Base-by-base conservation (phyloP, 164 flowering plant genomes). In the Platanus orientalis region DNA sequence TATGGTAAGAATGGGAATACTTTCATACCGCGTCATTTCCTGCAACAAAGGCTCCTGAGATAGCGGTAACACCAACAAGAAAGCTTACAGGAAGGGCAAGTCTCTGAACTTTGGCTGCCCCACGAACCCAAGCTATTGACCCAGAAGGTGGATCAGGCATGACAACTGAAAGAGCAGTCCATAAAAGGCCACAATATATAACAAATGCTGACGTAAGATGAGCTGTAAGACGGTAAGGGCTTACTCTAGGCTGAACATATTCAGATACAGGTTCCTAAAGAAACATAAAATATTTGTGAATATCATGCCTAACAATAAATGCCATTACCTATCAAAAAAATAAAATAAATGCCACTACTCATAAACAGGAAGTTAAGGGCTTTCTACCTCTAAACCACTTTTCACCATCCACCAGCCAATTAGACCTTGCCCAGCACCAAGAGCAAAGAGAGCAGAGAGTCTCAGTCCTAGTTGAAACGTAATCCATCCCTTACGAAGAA, bases 371-470 rank as follows among this genome's bases (percentile, higher is more conserved):
- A 24, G 25, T 47, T 19, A 52, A 25, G 1, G 26, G 51, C 26
- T 45, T 42, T 75, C 68, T 66, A 87, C 97, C 90, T 91, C 96
- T 44, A 91, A 71, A 58, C 99, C 99, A 84, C 99, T 94, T 75
- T 94, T 94, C 26, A 94, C 99, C 99, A 94, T 94, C 99, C 99
- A 94, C 99, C 99, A 94, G 36, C 99, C 97, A 74, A 91, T 85
- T n/a, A 94, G 65, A 61, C 99, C 99, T 73, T 94, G 97, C 32
- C 88, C 99, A 73, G 88, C 99, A 69, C 97, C 99, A 76, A 94
- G 94, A 61, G 85, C 89, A 77, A 94, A 89, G n/a, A 94, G 81
- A 44, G 79, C 81, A 65, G 96, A 84, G 39, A 91, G 90, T 73
- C 84, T 89, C 68, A 83, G 66, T 62, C 93, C 99, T 61, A 91